Evolutionary conservation across 208 protist species (phyloP).

Genomic region (Leishmania gerbilli): DNA sequence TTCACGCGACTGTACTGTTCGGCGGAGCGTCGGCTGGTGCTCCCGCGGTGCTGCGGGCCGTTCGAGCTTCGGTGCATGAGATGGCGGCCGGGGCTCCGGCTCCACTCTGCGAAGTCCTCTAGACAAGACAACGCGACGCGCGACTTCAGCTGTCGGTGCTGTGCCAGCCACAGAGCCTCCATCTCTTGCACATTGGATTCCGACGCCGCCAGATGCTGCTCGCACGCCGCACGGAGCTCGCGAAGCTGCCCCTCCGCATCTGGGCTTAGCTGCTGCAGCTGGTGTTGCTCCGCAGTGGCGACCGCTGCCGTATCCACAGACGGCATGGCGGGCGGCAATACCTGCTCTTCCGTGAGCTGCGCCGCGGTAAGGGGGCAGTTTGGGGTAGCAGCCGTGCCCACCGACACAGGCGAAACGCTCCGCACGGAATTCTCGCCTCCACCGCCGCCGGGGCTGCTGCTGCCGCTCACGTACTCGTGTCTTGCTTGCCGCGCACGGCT

Average conservation of each 20-base stretch:
- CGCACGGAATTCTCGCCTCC: neutral
- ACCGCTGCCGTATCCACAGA: neutral
- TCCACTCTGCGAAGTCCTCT: conserved; percentile 20
- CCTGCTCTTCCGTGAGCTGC: neutral
- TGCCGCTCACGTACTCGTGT: neutral
- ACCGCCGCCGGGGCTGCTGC: neutral
- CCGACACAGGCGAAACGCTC: neutral
- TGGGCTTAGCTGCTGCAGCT: conserved; percentile 4
- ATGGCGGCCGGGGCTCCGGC: neutral
- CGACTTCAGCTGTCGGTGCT: conserved; percentile 20
- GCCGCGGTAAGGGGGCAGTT: neutral
- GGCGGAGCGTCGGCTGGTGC: neutral
- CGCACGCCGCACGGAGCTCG: conserved; percentile 8
- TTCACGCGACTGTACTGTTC: neutral
- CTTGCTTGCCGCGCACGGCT: neutral
- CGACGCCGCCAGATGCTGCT: conserved; percentile 4
- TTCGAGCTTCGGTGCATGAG: neutral
- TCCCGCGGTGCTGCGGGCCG: too few relatives aligned
- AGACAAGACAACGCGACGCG: conserved; percentile 9
- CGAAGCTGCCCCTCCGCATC: conserved; percentile 20
- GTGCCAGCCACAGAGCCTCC: conserved; percentile 20
- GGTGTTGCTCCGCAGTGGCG: neutral
- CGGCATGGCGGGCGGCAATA: neutral
- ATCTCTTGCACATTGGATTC: conserved; percentile 2
- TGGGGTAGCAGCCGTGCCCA: neutral